These are phyloP conservation scores for Macrolepiota albuminosa DNA, from an alignment of 768 basidiomycete species.

Conservation along the genomic window DNA sequence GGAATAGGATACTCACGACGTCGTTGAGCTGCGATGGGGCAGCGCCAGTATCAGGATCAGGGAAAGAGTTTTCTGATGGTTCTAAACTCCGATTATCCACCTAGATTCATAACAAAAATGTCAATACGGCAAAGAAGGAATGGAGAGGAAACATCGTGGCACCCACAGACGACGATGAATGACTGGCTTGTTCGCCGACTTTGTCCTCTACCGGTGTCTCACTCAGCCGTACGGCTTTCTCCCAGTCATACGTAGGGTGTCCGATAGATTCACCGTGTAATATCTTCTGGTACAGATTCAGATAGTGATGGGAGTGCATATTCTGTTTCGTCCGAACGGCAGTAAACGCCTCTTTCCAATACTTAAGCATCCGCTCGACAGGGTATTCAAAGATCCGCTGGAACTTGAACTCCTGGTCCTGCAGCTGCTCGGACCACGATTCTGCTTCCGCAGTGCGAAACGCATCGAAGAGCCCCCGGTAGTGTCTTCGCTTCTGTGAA, in stretches of 20 bases:
- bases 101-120: not conserved
- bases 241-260: not conserved
- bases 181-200: not conserved
- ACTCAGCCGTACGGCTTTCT: not conserved
- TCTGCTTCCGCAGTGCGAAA: not conserved
- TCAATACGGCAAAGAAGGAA: not conserved
- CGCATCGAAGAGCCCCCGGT: not conserved
- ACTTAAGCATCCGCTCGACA: not conserved
- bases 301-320: not conserved
- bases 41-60: too few species aligned
- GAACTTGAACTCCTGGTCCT: not conserved
- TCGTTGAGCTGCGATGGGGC: too few species aligned
- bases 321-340: not conserved
- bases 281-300: not conserved
- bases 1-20: not conserved
- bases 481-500: not conserved
- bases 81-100: not conserved
- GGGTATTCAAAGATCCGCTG: not conserved
- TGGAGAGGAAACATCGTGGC: not conserved
- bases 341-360: not conserved
- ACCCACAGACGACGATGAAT: not conserved
- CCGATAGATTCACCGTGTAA: not conserved
- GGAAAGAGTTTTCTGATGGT: not conserved
- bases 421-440: not conserved
- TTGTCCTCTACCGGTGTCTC: not conserved